Evolutionary conservation across 495 filamentous ascomycete species (phyloP).

Genomic region (Podospora appendiculata): DNA sequence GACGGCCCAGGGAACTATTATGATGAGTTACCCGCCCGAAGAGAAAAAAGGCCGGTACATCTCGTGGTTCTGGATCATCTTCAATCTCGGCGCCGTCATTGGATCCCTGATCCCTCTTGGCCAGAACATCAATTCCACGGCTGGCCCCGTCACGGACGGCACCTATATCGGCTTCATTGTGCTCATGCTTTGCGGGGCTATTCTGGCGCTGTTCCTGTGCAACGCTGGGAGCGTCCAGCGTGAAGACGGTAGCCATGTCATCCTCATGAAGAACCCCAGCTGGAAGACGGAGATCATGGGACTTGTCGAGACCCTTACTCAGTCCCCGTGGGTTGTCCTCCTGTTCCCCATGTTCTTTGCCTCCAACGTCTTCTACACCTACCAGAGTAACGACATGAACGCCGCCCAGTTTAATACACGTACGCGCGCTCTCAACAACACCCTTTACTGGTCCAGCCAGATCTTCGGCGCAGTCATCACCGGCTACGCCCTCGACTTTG

Average conservation of each 20-base stretch:
- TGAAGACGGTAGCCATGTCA: conserved; percentile 66
- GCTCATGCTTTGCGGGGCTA: conserved; percentile 69
- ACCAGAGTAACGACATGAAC: conserved; percentile 58
- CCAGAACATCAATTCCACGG: conserved; percentile 61
- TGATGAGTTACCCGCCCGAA: conserved; percentile 90
- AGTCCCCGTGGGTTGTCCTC: conserved; percentile 69
- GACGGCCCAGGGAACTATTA: conserved; percentile 89
- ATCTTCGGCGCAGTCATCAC: conserved; percentile 77
- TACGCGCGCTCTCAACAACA: conserved; percentile 72
- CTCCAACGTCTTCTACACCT: conserved; percentile 76
- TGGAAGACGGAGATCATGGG: conserved; percentile 73
- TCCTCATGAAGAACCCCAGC: conserved; percentile 80
- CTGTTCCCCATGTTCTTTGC: conserved; percentile 85
- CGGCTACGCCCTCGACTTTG: conserved; percentile 66
- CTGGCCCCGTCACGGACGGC: conserved; percentile 63
- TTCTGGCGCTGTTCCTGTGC: conserved; percentile 63
- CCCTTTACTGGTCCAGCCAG: conserved; percentile 82
- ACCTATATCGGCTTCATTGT: conserved; percentile 91
- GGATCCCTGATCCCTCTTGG: conserved; percentile 78
- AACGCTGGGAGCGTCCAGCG: conserved; percentile 73
- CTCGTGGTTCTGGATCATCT: conserved; percentile 89
- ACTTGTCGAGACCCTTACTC: conserved; percentile 64
- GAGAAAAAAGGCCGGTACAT: conserved; percentile 81
- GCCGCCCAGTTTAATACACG: conserved; percentile 72
- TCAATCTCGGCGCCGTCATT: conserved; percentile 89